These are phyloP conservation scores for Kodamaea fungicola DNA, from an alignment of 1,139 yeast genomes.

Conservation along the genomic window DNA sequence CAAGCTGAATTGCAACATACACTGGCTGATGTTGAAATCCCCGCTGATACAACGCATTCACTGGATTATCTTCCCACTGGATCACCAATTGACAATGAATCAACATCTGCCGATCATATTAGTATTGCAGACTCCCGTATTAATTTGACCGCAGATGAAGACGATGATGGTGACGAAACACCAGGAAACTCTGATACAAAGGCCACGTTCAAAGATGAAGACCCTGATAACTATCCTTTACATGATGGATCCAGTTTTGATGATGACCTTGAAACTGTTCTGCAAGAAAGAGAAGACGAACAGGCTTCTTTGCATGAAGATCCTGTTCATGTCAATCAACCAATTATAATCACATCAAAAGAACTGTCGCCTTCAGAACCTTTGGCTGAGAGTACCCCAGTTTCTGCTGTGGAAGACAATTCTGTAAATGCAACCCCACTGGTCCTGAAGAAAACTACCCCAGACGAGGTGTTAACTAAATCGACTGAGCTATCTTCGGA, in stretches of 20 bases:
- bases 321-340: slow-evolving; percentile 1
- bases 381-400: background rate
- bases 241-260: slow-evolving; percentile 23
- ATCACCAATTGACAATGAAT: too few relatives aligned
- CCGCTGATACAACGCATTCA: too few relatives aligned
- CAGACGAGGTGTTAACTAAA: too few relatives aligned
- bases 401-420: too few relatives aligned
- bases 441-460: too few relatives aligned
- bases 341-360: background rate
- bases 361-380: background rate
- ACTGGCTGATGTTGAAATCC: background rate
- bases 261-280: slow-evolving; percentile 35
- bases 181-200: slow-evolving; percentile 35
- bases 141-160: slow-evolving; percentile 3
- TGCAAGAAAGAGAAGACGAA: slow-evolving; percentile 25
- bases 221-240: slow-evolving; percentile 13
- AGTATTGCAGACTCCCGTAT: background rate
- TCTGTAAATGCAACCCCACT: too few relatives aligned
- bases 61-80: too few relatives aligned
- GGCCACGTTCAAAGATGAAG: slow-evolving; percentile 29
- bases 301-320: slow-evolving; percentile 2
- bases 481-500: background rate
- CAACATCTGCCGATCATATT: background rate
- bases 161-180: slow-evolving; percentile 33
- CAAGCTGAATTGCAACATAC: background rate